Evolutionary conservation across 2,329 filamentous ascomycete genomes (phyloP).

Genomic region (Ceratocystiopsis sp.): DNA sequence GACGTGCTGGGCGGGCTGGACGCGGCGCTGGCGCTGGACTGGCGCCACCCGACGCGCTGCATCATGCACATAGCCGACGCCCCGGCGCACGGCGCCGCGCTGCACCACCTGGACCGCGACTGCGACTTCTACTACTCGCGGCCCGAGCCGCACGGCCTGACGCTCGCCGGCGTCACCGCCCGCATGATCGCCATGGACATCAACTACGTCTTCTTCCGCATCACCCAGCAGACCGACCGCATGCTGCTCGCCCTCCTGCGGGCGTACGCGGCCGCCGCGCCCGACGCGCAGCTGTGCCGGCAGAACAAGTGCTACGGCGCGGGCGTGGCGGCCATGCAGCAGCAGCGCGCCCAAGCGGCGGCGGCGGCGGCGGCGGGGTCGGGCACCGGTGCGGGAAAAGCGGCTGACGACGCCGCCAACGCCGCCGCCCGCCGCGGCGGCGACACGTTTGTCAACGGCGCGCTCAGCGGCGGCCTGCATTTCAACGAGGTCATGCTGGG

Average conservation of each 20-base stretch:
- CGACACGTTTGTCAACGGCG: too few relatives aligned
- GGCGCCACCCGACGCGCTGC: conserved; percentile 18
- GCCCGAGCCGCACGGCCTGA: conserved; percentile 16
- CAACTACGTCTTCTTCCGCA: conserved; percentile 18
- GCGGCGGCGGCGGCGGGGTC: neutral
- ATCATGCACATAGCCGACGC: conserved; percentile 19
- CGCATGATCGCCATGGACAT: conserved; percentile 13
- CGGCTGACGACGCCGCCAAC: too few relatives aligned
- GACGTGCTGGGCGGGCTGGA: conserved; percentile 20
- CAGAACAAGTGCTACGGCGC: conserved; percentile 11
- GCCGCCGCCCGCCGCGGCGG: neutral
- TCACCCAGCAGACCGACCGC: conserved; percentile 14
- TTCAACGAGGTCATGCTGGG: conserved; percentile 16
- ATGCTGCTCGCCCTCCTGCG: conserved; percentile 14
- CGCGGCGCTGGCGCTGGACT: conserved; percentile 15
- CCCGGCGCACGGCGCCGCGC: conserved; percentile 14
- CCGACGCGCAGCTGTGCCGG: conserved; percentile 11
- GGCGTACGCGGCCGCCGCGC: conserved; percentile 9
- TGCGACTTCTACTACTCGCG: conserved; percentile 13
- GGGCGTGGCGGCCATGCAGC: neutral
- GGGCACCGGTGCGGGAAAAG: too few relatives aligned
- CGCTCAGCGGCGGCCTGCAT: conserved; percentile 4
- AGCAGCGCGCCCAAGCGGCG: too few relatives aligned
- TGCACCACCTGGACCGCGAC: conserved; percentile 6
- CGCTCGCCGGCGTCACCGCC: conserved; percentile 10